Base-by-base conservation (phyloP, 1,284 basidiomycete species). In the Wallemia mellicola region DNA sequence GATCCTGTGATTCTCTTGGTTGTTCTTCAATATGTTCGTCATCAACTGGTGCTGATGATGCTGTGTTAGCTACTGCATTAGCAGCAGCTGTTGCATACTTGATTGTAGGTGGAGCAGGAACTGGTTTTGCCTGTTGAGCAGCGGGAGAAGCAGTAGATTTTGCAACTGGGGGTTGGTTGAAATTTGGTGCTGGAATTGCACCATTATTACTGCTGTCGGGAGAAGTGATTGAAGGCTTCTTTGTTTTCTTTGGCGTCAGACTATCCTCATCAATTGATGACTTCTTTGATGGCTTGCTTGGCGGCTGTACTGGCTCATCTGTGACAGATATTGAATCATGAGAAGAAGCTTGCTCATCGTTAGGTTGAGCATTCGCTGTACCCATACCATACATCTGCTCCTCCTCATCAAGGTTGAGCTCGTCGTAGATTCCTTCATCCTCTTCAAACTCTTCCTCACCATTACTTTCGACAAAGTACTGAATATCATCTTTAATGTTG, bases 381-480 rank as follows among this genome's bases (percentile, higher is more conserved):
- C 77, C 79, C 60, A 86, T 73, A 59, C 85, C 84, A 67, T 82
- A 88, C 66, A 83, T 81, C 73, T 91, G 92, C 68, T 98, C 77
- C 64, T 78, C 88, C 67, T 96, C 92, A 66, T 96, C 87, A 59
- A 99, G 81, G 66, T 88, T 87, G 64, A 98, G 86, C 56, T 98
- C 92, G 67, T 98, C 94, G 67, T 99, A 99, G 62, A 99, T 86
- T 59, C 87, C 91, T 69, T 92, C 85, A 67, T 98, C 88, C 70
- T 94, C 92, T 63, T 95, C 88, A 69, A 95, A 98, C 67, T 88
- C 85, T 67, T 98, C 94, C 63, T 94, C 89, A 88, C 92, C 67
- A 71, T 99, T 98, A 68, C 80, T 85, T 71, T 95, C 88, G 64
- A 98, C 88, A 68, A 95, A 99, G 72, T 96, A 98, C 38, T 79